phyloP scores from a whole-genome alignment of 2,329 filamentous ascomycete species.

The Parastagonospora nodorum region DNA sequence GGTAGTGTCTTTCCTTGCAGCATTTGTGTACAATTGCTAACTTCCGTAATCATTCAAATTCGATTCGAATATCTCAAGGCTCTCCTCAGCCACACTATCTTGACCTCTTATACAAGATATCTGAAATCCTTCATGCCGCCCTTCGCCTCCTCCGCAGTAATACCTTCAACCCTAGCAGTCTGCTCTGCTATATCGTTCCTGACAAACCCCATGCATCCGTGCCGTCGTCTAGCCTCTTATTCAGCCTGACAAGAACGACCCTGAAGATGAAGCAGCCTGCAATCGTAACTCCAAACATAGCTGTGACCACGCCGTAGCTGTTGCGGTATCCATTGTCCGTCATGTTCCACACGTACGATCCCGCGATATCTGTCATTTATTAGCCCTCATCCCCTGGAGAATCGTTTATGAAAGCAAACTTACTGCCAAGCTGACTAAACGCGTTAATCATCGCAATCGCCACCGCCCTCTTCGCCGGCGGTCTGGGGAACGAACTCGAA shows the following conservation, averaged over 20 bases:
- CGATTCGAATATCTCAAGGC: neutral
- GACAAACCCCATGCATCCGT: constrained; percentile 33
- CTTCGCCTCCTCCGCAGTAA: constrained; percentile 35
- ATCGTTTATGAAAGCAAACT: no score
- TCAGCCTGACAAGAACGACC: constrained; percentile 31
- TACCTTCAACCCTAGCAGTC: constrained; percentile 35
- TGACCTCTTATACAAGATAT: constrained; percentile 33
- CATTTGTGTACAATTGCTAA: no score
- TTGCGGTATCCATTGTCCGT: constrained; percentile 65
- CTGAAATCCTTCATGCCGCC: constrained; percentile 37
- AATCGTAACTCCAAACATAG: constrained; percentile 67
- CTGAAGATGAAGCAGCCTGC: constrained; percentile 52
- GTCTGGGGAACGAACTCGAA: constrained; percentile 53
- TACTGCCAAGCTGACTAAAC: constrained; percentile 39
- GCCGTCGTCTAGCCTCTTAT: constrained; percentile 41
- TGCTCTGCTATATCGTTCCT: constrained; percentile 35
- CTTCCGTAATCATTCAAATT: no score
- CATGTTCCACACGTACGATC: constrained; percentile 67
- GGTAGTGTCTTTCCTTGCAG: no score
- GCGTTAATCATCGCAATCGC: constrained; percentile 67
- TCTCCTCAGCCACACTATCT: neutral
- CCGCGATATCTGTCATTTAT: constrained; percentile 48
- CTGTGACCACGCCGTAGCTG: constrained; percentile 67
- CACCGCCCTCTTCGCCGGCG: constrained; percentile 65
- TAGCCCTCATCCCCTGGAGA: neutral